Base-by-base conservation (phyloP, 148 eudicot genomes). In the Rhododendron henanense region DNA sequence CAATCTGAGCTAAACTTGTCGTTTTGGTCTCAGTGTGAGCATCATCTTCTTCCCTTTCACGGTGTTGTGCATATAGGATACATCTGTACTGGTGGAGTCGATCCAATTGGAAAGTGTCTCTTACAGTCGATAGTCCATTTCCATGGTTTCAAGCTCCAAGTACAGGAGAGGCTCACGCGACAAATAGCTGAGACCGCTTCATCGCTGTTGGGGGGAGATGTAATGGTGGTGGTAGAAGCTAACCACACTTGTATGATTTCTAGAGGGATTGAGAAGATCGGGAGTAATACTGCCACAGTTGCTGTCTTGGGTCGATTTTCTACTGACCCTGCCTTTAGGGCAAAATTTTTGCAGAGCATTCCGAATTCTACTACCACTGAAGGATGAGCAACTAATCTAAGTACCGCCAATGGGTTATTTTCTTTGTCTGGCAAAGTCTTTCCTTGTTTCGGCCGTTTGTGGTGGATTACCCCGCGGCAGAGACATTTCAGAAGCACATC, bases 11-110 rank as follows among this genome's bases (percentile, higher is more conserved):
- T 94, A 73, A 95, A 90, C 86, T 86, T 97, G 76, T 86, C 96
- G 6, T 93, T 97, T 77, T 95, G 96, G 93, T 97, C 99, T 16
- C 98, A 93, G 7, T 97, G 99, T 84, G 98, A 97, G 86, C 99
- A 97, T 83, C 99, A 97, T 82, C 89, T 97, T 85, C 98, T 97
- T 19, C 99, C 99, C 5, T 97, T 97, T 84, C 90, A 97, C 39
- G 99, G 99, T 45, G 94, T 95, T 5, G 98, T 95, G 69, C 99
- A 97, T 65, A 87, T 95, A 55, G 99, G 98, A 14, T 97, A 95
- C 71, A 86, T 90, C 48, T 76, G 80, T 73, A 78, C 61, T 35
- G 93, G 85, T 84, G 90, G 84, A 79, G 82, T 87, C 18, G 85
- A 87, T 85, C 90, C 93, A 0, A 83, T 90, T 31, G 89, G 87